phyloP scores from a whole-genome alignment of 2,329 filamentous ascomycete species.

The Blastomyces emzantsi region DNA sequence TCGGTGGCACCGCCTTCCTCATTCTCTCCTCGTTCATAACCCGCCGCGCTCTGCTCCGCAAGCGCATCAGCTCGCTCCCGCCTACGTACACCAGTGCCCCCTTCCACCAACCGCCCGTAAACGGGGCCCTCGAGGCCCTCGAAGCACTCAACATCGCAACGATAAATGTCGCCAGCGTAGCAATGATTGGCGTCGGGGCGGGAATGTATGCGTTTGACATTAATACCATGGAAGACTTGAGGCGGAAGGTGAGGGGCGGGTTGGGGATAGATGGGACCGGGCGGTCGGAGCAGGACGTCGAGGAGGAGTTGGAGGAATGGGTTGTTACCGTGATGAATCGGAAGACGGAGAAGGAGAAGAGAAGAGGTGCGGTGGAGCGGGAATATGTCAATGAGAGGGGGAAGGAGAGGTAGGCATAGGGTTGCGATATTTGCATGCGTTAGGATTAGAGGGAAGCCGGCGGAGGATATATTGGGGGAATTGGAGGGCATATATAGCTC shows the following conservation, averaged over 20 bases:
- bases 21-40: slow-evolving; percentile 62
- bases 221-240: slow-evolving; percentile 56
- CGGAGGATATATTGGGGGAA: not conserved
- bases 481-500: not conserved
- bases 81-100: slow-evolving; percentile 55
- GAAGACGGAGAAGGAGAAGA: slow-evolving; percentile 39
- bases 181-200: slow-evolving; percentile 65
- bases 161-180: slow-evolving; percentile 69
- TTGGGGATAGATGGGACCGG: slow-evolving; percentile 53
- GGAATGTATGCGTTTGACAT: slow-evolving; percentile 71
- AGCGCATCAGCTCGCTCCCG: slow-evolving; percentile 54
- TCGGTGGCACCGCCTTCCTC: slow-evolving; percentile 68
- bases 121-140: slow-evolving; percentile 62
- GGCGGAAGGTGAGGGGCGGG: slow-evolving; percentile 49
- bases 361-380: slow-evolving; percentile 24
- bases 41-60: slow-evolving; percentile 58
- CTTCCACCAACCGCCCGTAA: slow-evolving; percentile 40
- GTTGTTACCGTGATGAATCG: slow-evolving; percentile 40
- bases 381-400: slow-evolving; percentile 16
- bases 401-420: slow-evolving; percentile 13
- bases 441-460: not conserved
- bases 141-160: slow-evolving; percentile 82
- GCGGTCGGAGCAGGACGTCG: slow-evolving; percentile 38
- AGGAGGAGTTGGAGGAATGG: slow-evolving; percentile 48
- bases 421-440: not conserved